These are phyloP conservation scores for Quercus engelmannii DNA, from an alignment of 306 rosid species.

Conservation along the genomic window DNA sequence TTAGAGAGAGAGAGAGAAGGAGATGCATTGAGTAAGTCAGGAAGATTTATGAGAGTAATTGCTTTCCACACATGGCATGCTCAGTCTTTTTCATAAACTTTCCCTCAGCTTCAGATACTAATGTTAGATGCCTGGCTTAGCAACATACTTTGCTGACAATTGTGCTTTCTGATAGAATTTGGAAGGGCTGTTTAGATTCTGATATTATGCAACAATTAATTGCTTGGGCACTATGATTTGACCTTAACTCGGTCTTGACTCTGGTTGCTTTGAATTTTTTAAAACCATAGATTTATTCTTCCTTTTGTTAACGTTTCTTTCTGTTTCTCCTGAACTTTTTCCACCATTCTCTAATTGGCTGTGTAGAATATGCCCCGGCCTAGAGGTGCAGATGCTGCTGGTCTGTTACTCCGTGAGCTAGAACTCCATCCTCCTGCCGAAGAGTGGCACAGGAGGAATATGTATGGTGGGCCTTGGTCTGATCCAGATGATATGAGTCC, in stretches of 20 bases:
- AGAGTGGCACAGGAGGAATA: slow-evolving; percentile 91
- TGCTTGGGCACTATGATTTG: not conserved
- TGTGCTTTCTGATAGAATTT: not conserved
- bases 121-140: not conserved
- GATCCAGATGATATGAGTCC: slow-evolving; percentile 58
- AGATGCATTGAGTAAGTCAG: too few relatives aligned
- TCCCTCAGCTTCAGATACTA: too few relatives aligned
- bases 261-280: not conserved
- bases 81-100: too few relatives aligned
- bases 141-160: not conserved
- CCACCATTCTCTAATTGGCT: not conserved
- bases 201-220: not conserved
- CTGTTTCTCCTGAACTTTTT: slow-evolving; percentile 8
- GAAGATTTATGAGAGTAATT: too few relatives aligned
- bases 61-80: too few relatives aligned
- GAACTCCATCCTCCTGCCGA: slow-evolving; percentile 97
- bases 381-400: slow-evolving; percentile 95
- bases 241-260: not conserved
- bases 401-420: slow-evolving; percentile 85
- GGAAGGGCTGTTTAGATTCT: not conserved
- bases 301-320: not conserved
- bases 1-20: too few relatives aligned
- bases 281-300: not conserved
- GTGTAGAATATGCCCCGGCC: slow-evolving; percentile 91
- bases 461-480: slow-evolving; percentile 88